These are phyloP conservation scores for Pittosporum tobira DNA, from an alignment of 129 eudicot genomes.

Conservation along the genomic window DNA sequence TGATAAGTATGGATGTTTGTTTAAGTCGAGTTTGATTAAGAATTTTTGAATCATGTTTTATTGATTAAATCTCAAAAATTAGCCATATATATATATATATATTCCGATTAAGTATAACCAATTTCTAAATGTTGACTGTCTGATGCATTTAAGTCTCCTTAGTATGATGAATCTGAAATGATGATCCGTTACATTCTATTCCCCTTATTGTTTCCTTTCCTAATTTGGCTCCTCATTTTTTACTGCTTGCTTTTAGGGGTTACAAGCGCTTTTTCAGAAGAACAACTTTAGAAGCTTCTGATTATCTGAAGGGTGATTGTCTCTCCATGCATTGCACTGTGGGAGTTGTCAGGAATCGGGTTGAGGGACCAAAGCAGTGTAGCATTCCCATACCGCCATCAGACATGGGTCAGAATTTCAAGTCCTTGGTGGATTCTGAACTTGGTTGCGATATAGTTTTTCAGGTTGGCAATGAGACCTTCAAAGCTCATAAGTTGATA, in stretches of 20 bases:
- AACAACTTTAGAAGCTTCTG: slow-evolving; percentile 52
- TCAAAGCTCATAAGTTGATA: slow-evolving; percentile 76
- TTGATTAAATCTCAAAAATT: neutral
- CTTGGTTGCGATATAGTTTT: slow-evolving; percentile 65
- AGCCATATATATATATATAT: no score
- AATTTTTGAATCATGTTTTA: neutral
- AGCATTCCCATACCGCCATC: slow-evolving; percentile 66
- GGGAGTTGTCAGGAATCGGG: slow-evolving; percentile 76
- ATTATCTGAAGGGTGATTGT: slow-evolving; percentile 67
- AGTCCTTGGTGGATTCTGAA: slow-evolving; percentile 54
- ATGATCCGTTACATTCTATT: neutral
- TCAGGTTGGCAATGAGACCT: slow-evolving; percentile 52
- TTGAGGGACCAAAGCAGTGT: slow-evolving; percentile 69
- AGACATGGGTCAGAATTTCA: slow-evolving; percentile 69
- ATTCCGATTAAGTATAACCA: no score
- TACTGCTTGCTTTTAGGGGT: slow-evolving; percentile 52
- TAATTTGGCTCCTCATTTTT: slow-evolving; percentile 5
- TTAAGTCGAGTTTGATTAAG: neutral
- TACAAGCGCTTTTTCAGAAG: slow-evolving; percentile 81
- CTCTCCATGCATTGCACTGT: slow-evolving; percentile 76
- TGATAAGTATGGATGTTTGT: neutral
- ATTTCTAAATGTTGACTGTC: neutral
- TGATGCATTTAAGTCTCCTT: neutral
- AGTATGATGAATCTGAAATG: neutral
- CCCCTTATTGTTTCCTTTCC: neutral